Evolutionary conservation across 2,329 filamentous ascomycete genomes (phyloP).

Genomic region (Penicillium freii): DNA sequence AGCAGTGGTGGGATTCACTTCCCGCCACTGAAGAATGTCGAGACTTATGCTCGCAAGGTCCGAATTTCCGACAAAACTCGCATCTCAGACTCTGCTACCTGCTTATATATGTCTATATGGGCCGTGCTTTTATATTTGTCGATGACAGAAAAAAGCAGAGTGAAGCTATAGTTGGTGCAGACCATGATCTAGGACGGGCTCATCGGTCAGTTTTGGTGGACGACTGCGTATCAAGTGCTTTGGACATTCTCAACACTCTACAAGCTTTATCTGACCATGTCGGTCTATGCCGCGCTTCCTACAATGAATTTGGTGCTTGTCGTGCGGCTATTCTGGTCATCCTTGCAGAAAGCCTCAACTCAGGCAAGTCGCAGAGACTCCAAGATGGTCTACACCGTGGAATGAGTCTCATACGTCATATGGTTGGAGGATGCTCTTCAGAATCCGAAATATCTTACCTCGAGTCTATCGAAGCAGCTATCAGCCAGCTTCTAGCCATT

Average conservation of each 20-base stretch:
- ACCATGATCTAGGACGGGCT: constrained; percentile 22
- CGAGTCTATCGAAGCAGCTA: constrained; percentile 51
- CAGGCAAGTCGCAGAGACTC: constrained; percentile 38
- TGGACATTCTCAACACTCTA: constrained; percentile 51
- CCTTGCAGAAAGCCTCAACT: constrained; percentile 37
- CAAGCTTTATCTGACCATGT: constrained; percentile 48
- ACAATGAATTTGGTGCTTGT: constrained; percentile 56
- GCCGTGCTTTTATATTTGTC: constrained; percentile 52
- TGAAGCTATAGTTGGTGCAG: constrained; percentile 9
- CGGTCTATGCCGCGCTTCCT: constrained; percentile 55
- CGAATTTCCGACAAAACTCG: constrained; percentile 48
- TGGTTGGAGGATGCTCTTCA: constrained; percentile 53
- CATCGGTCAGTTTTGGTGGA: constrained; percentile 43
- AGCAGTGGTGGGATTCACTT: constrained; percentile 41
- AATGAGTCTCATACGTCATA: constrained; percentile 51
- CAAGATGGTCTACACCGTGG: constrained; percentile 49
- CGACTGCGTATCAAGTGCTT: constrained; percentile 53
- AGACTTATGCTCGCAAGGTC: constrained; percentile 40
- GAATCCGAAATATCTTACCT: constrained; percentile 52
- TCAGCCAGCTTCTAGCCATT: constrained; percentile 44
- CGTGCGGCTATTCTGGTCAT: constrained; percentile 54
- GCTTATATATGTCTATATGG: constrained; percentile 53
- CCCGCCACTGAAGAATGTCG: constrained; percentile 36
- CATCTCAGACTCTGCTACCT: constrained; percentile 54
- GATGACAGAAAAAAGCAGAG: constrained; percentile 23